Percentiles rank a stretch among this genome's conserved stretches.
Conservation (phyloP, 1,284 basidiomycete species). For the Xerocomus nothofagi region DNA sequence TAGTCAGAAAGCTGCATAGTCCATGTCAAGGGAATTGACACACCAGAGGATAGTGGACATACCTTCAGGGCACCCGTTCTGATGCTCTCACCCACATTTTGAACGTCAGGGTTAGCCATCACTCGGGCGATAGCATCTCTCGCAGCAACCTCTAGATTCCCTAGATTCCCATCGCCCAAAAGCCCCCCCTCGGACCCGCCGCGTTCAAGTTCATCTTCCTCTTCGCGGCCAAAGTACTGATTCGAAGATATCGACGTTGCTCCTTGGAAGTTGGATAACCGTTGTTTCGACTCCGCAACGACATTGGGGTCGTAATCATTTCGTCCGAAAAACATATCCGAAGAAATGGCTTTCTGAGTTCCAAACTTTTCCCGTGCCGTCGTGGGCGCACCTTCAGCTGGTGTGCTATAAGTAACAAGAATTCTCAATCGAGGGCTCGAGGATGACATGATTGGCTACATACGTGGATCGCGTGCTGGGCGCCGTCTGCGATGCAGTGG, state of each 20-base stretch:
- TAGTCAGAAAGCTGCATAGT: conserved; percentile 70
- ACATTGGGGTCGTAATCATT: conserved; percentile 82
- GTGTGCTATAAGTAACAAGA: conserved; percentile 13
- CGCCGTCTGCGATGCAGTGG: conserved; percentile 50
- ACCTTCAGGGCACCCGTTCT: conserved; percentile 86
- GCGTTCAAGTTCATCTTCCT: conserved; percentile 62
- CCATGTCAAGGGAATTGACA: conserved; percentile 11
- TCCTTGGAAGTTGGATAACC: conserved; percentile 86
- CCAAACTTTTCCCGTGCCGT: conserved; percentile 92
- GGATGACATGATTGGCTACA: conserved; percentile 20
- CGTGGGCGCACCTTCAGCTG: conserved; percentile 66
- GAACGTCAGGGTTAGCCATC: conserved; percentile 88
- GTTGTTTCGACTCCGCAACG: conserved; percentile 75
- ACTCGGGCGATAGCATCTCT: conserved; percentile 79
- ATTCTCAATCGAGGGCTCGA: background rate
- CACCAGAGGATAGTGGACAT: conserved; percentile 27
- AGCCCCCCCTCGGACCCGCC: conserved; percentile 49
- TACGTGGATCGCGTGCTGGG: conserved; percentile 51
- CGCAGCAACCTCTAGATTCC: conserved; percentile 74
- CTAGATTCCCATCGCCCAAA: conserved; percentile 70
- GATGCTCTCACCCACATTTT: conserved; percentile 84
- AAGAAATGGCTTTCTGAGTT: conserved; percentile 91
- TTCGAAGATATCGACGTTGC: conserved; percentile 94
- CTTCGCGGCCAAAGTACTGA: conserved; percentile 92
- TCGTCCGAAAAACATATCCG: conserved; percentile 96